These are phyloP conservation scores for Capsella bursapastoris DNA, from an alignment of 345 rosid species.

Conservation along the genomic window DNA sequence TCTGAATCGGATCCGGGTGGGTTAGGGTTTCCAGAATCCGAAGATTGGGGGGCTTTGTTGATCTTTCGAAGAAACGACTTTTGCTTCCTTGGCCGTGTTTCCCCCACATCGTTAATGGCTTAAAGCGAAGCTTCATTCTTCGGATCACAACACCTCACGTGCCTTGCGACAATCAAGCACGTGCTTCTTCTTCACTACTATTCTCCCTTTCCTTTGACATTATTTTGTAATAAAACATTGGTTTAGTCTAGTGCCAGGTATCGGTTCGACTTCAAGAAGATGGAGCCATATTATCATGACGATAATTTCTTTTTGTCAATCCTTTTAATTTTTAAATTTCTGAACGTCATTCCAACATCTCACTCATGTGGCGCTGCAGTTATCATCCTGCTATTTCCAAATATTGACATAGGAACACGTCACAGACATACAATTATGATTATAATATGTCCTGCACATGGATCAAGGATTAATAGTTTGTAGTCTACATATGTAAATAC, in stretches of 20 bases:
- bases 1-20: constrained; percentile 31
- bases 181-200: not conserved
- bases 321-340: no score
- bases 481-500: constrained; percentile 1
- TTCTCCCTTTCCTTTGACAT: no score
- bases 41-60: constrained; percentile 25
- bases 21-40: constrained; percentile 16
- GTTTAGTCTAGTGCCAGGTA: no score
- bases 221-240: no score
- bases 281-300: no score
- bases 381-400: no score
- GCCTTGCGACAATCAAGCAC: constrained; percentile 28
- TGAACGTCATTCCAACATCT: no score
- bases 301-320: no score
- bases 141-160: constrained; percentile 28
- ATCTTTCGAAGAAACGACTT: constrained; percentile 24
- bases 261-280: no score
- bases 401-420: not conserved
- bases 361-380: no score
- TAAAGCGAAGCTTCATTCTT: constrained; percentile 28
- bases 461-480: not conserved
- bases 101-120: constrained; percentile 10
- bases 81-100: constrained; percentile 23
- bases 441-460: not conserved
- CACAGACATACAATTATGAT: not conserved